These are phyloP conservation scores for Prinsepia uniflora DNA, from an alignment of 306 rosid genomes.

Conservation along the genomic window DNA sequence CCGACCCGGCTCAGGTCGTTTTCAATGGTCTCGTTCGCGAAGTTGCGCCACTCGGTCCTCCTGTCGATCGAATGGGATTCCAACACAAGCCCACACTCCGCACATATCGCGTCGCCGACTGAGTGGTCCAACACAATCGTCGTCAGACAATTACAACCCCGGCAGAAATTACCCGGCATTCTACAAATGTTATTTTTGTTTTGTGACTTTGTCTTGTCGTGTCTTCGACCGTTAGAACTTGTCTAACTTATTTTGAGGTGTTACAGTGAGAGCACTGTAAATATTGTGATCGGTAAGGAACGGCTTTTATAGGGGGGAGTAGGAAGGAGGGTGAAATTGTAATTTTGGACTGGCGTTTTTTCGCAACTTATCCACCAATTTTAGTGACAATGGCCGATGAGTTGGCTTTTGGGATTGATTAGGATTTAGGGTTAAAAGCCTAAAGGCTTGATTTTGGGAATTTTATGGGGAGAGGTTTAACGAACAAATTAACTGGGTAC, in stretches of 20 bases:
- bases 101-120: constrained; percentile 61
- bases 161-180: constrained; percentile 72
- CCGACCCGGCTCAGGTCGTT: constrained; percentile 74
- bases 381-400: background rate
- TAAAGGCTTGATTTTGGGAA: background rate
- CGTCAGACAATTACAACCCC: constrained; percentile 63
- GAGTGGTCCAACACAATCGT: constrained; percentile 71
- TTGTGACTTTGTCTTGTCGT: background rate
- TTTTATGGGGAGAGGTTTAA: background rate
- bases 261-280: background rate
- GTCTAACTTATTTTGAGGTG: background rate
- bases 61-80: constrained; percentile 73
- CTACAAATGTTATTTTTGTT: background rate
- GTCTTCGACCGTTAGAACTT: background rate
- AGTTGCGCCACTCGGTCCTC: constrained; percentile 60
- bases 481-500: background rate
- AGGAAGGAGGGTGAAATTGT: background rate
- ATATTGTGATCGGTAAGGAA: background rate
- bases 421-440: background rate
- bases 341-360: background rate
- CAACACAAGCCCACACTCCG: constrained; percentile 70
- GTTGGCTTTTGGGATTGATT: background rate
- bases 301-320: background rate
- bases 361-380: constrained; percentile 3
- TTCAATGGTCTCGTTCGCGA: constrained; percentile 64